Base-by-base conservation (phyloP, 1,284 basidiomycete genomes). In the Trichosporon sp. region DNA sequence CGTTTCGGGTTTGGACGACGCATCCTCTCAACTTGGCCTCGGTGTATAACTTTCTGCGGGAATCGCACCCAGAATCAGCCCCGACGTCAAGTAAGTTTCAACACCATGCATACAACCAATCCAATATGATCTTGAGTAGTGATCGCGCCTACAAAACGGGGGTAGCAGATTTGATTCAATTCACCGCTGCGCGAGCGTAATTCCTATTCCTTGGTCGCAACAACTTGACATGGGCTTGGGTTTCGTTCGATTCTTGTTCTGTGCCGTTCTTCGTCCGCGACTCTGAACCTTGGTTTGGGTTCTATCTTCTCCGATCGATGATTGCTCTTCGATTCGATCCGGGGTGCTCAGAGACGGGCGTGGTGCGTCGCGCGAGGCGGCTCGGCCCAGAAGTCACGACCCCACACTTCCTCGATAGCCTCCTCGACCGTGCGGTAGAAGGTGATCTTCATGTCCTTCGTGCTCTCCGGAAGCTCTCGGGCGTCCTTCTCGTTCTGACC, bases 401-500 rank as follows among this genome's bases (percentile, higher is more conserved):
- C 78, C 77, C 78, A 82, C 1, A 81, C 76, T 35, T 75, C 74
- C 62, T 78, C 78, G 21, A 82, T 69, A 6, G 74, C 76, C 21
- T 76, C 72, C 56, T 78, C 75, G 47, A 81, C 75, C 1, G 69
- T 76, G 29, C 69, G 69, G 3, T 78, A 77, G 67, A 70, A 96
- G 68, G 93, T 90, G 73, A 96, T 91, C 47, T 88, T 86, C 71
- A 97, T 92, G 27, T 92, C 92, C 8, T 92, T 93, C 67, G 95
- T 92, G 75, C 92, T 93, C 74, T 89, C 89, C 0, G 93, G 93
- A 0, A 95, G 92, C 78, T 96, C 96, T 84, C 92, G 91, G 81
- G 94, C 90, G 78, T 97, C 93, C 2, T 92, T 90, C 21, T 89
- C 87, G 80, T 94, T 95, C 2, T 90, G 91, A 27, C 87, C 88